These are phyloP conservation scores for Beverwykella pulmonaria DNA, from an alignment of 495 filamentous ascomycete species.

Conservation along the genomic window DNA sequence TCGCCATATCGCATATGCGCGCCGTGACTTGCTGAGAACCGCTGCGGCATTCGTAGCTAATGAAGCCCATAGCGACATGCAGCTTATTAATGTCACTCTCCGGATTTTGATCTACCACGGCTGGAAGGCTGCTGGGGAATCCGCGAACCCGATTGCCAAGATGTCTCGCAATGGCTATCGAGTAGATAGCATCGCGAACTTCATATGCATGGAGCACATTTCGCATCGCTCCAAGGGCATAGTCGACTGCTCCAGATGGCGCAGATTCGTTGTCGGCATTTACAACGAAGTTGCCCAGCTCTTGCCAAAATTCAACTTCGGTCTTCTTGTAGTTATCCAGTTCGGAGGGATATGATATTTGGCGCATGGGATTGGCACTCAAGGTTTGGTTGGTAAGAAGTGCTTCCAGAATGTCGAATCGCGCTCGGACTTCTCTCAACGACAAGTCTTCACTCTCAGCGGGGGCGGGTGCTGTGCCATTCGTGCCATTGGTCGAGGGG, in stretches of 20 bases:
- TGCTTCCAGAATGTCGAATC: constrained; percentile 73
- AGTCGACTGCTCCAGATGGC: constrained; percentile 62
- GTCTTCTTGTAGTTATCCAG: constrained; percentile 48
- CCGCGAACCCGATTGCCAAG: constrained; percentile 68
- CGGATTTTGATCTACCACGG: constrained; percentile 65
- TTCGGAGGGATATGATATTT: constrained; percentile 24
- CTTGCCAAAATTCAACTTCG: constrained; percentile 80
- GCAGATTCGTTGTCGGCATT: constrained; percentile 64
- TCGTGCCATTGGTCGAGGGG: constrained; percentile 41
- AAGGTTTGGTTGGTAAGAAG: constrained; percentile 67
- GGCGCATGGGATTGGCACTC: constrained; percentile 55
- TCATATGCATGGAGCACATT: constrained; percentile 74
- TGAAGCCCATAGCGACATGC: constrained; percentile 77
- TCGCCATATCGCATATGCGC: constrained; percentile 40
- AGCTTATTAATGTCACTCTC: constrained; percentile 72
- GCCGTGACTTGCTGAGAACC: constrained; percentile 37
- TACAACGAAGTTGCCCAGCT: constrained; percentile 71
- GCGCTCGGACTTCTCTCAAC: constrained; percentile 61
- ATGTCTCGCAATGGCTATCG: constrained; percentile 76
- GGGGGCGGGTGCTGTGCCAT: constrained; percentile 47
- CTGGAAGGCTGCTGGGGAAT: constrained; percentile 62
- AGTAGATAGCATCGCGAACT: constrained; percentile 91
- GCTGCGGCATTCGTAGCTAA: constrained; percentile 66
- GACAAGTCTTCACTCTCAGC: constrained; percentile 52
- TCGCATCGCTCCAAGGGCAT: constrained; percentile 63